Evolutionary conservation across 2,329 filamentous ascomycete species (phyloP).

Genomic region (Furcasterigmium furcatum): DNA sequence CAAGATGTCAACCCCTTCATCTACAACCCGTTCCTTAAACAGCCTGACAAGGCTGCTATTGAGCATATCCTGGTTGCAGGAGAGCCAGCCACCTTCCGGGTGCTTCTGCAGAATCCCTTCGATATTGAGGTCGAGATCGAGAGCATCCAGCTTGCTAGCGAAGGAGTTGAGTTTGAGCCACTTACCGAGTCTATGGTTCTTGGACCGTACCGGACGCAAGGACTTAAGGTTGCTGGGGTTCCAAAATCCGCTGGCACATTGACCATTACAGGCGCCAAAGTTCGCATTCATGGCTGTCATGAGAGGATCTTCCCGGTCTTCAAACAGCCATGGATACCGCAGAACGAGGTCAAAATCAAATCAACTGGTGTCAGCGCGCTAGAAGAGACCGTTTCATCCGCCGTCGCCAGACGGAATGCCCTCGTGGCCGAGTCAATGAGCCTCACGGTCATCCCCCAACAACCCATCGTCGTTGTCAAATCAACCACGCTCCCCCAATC

Average conservation of each 20-base stretch:
- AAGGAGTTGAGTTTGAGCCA: slow-evolving; percentile 70
- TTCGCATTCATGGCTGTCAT: slow-evolving; percentile 78
- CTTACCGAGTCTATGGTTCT: slow-evolving; percentile 63
- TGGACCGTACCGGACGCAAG: slow-evolving; percentile 79
- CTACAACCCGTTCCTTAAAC: slow-evolving; percentile 87
- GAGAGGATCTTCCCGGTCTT: slow-evolving; percentile 85
- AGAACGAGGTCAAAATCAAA: slow-evolving; percentile 72
- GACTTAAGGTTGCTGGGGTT: slow-evolving; percentile 66
- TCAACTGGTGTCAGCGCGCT: slow-evolving; percentile 63
- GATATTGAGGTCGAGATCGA: slow-evolving; percentile 92
- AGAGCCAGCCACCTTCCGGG: slow-evolving; percentile 72
- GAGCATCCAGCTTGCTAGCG: slow-evolving; percentile 69
- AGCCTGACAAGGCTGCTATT: slow-evolving; percentile 52
- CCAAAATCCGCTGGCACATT: slow-evolving; percentile 66
- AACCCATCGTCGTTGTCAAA: slow-evolving; percentile 75
- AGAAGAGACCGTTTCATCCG: slow-evolving; percentile 36
- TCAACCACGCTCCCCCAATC: slow-evolving; percentile 78
- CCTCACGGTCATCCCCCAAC: slow-evolving; percentile 73
- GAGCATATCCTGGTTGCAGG: slow-evolving; percentile 74
- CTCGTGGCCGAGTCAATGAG: slow-evolving; percentile 50
- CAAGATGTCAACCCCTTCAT: slow-evolving; percentile 81
- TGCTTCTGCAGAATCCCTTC: slow-evolving; percentile 90
- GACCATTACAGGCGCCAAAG: slow-evolving; percentile 71
- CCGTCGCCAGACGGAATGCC: slow-evolving; percentile 31
- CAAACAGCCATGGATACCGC: slow-evolving; percentile 69